These are phyloP conservation scores for Tieghemostelium lacteum DNA, from an alignment of 78 protist species.

Conservation along the genomic window DNA sequence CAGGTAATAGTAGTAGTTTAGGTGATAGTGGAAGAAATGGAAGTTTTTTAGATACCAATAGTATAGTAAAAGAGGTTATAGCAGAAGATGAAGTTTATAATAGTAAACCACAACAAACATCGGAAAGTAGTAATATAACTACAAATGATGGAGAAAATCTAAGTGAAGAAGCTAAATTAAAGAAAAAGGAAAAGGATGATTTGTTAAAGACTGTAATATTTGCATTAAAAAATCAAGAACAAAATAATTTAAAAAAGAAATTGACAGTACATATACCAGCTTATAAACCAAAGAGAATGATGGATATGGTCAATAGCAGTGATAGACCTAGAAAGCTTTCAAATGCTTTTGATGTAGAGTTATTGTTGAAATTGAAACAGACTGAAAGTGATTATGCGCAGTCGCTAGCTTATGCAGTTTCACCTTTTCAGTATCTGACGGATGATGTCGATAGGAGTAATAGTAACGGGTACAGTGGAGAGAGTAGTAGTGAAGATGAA, in stretches of 20 bases:
- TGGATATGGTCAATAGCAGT: constrained; percentile 7
- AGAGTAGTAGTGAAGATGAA: background rate
- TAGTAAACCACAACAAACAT: too few species aligned
- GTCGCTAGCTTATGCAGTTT: constrained; percentile 63
- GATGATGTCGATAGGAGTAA: background rate
- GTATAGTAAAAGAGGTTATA: too few species aligned
- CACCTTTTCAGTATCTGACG: constrained; percentile 61
- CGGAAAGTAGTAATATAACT: too few species aligned
- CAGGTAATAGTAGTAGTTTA: too few species aligned
- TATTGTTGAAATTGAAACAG: constrained; percentile 34
- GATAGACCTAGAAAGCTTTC: constrained; percentile 34
- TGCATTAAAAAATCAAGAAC: too few species aligned
- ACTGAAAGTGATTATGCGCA: constrained; percentile 61
- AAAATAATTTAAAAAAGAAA: constrained; percentile 55
- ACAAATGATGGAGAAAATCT: too few species aligned
- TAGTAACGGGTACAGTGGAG: background rate
- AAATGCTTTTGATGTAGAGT: constrained; percentile 37
- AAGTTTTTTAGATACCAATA: too few species aligned
- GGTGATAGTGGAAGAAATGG: too few species aligned
- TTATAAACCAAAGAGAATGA: background rate
- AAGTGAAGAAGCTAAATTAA: too few species aligned
- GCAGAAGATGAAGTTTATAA: too few species aligned
- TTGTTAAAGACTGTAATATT: too few species aligned
- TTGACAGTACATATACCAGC: constrained; percentile 40
- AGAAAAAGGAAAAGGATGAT: too few species aligned